Conservation (phyloP, 805 yeast genomes). For the Ogataea nitratoaversa region DNA sequence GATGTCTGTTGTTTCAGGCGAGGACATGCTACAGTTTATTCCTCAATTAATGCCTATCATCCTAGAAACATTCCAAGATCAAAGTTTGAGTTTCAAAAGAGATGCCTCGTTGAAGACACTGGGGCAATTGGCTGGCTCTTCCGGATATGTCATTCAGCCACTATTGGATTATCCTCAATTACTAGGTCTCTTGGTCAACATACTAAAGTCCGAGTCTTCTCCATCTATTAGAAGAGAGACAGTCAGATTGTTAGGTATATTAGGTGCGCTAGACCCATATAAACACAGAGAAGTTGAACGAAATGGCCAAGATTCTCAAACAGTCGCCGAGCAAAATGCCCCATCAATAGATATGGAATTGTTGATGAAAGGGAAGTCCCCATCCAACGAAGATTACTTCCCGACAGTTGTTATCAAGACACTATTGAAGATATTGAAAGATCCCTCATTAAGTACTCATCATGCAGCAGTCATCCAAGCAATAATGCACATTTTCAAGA, state of each 20-base stretch:
- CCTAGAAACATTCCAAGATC: conserved; percentile 86
- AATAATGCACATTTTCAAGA: conserved; percentile 83
- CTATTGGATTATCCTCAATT: conserved; percentile 86
- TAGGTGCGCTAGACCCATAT: conserved; percentile 97
- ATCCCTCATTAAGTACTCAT: conserved; percentile 77
- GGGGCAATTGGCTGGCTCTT: conserved; percentile 83
- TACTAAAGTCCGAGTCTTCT: conserved; percentile 76
- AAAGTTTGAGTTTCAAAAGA: conserved; percentile 79
- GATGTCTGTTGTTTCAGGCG: conserved; percentile 83
- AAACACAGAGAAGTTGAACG: conserved; percentile 90
- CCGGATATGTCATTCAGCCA: conserved; percentile 95
- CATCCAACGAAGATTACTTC: conserved; percentile 86
- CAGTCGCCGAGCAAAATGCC: conserved; percentile 69
- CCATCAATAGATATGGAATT: conserved; percentile 88
- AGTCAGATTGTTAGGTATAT: conserved; percentile 81
- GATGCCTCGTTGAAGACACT: conserved; percentile 85
- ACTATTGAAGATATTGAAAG: conserved; percentile 77
- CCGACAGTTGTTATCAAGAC: conserved; percentile 92
- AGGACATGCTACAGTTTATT: conserved; percentile 68
- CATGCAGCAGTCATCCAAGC: conserved; percentile 95
- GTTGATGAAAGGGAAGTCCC: conserved; percentile 90
- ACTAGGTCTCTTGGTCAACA: conserved; percentile 73
- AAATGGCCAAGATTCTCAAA: conserved; percentile 29
- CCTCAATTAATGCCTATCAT: conserved; percentile 81
- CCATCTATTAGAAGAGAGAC: conserved; percentile 78